phyloP scores from a whole-genome alignment of 1,139 yeast genomes.

The Pichia sp. region DNA sequence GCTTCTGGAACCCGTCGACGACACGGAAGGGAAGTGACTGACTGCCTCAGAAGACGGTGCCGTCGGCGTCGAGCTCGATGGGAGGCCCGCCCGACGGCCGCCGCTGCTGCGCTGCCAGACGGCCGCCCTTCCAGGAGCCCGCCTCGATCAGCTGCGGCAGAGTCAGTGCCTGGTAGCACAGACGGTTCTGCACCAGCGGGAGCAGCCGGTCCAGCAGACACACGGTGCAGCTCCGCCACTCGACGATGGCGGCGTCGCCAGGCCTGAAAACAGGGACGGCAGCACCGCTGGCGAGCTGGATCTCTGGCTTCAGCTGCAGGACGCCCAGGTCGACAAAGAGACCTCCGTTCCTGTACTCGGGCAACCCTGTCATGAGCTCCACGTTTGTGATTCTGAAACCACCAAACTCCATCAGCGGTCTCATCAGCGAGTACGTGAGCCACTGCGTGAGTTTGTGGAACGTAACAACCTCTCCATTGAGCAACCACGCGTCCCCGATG shows the following conservation, averaged over 20 bases:
- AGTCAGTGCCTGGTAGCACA: constrained; percentile 32
- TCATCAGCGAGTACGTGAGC: constrained; percentile 50
- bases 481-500: constrained; percentile 54
- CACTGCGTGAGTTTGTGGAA: constrained; percentile 59
- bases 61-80: constrained; percentile 49
- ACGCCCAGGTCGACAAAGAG: constrained; percentile 47
- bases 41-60: constrained; percentile 54
- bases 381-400: constrained; percentile 35
- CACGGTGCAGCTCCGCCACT: constrained; percentile 55
- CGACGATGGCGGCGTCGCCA: constrained; percentile 51
- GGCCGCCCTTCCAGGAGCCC: constrained; percentile 58
- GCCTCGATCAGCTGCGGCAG: constrained; percentile 56
- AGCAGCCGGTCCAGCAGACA: constrained; percentile 45
- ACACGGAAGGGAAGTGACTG: no score
- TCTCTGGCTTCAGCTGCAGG: constrained; percentile 36
- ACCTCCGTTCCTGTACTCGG: constrained; percentile 61
- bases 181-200: constrained; percentile 38
- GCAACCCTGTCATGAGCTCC: constrained; percentile 47
- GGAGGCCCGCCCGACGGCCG: constrained; percentile 52
- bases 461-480: constrained; percentile 38
- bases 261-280: constrained; percentile 44
- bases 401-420: constrained; percentile 41
- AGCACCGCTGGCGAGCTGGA: constrained; percentile 26
- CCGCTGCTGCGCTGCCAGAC: constrained; percentile 42
- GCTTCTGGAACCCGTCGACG: no score